These are phyloP conservation scores for Brassica carinata DNA, from an alignment of 345 rosid genomes.

Conservation along the genomic window DNA sequence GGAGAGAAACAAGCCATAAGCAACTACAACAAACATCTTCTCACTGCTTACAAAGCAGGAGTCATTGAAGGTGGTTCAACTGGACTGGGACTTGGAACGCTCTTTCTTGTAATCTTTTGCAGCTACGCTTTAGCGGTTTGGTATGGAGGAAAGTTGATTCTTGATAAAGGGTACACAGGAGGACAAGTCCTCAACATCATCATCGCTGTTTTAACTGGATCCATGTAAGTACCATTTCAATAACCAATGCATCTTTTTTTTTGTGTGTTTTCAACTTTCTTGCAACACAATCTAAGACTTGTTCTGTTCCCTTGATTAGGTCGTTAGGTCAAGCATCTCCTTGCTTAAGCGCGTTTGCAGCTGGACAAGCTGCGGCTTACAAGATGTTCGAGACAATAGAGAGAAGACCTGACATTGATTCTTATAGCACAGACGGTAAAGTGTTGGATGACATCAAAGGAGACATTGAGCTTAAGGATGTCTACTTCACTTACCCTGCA, in stretches of 20 bases:
- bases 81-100: conserved; percentile 17
- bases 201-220: conserved; percentile 11
- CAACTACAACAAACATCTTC: conserved; percentile 6
- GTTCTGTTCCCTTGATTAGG: conserved; percentile 39
- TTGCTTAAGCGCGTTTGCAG: conserved; percentile 53
- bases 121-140: conserved; percentile 27
- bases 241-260: not conserved
- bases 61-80: conserved; percentile 15
- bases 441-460: conserved; percentile 48
- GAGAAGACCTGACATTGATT: conserved; percentile 60
- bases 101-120: conserved; percentile 17
- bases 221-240: conserved; percentile 12
- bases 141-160: conserved; percentile 12
- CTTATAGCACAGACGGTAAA: conserved; percentile 46
- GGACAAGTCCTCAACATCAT: conserved; percentile 30
- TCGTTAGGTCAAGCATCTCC: conserved; percentile 73
- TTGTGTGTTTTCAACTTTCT: not conserved
- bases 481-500: conserved; percentile 61
- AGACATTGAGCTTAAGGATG: conserved; percentile 57
- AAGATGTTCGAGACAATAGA: conserved; percentile 63
- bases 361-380: conserved; percentile 66
- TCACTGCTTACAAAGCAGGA: conserved; percentile 1
- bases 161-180: conserved; percentile 15
- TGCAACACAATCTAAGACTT: not conserved
- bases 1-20: conserved; percentile 30